Evolutionary conservation across 306 rosid genomes (phyloP), one percentile per base, ranked within the genome.

Genomic region (Chamaecrista fasciculata): DNA sequence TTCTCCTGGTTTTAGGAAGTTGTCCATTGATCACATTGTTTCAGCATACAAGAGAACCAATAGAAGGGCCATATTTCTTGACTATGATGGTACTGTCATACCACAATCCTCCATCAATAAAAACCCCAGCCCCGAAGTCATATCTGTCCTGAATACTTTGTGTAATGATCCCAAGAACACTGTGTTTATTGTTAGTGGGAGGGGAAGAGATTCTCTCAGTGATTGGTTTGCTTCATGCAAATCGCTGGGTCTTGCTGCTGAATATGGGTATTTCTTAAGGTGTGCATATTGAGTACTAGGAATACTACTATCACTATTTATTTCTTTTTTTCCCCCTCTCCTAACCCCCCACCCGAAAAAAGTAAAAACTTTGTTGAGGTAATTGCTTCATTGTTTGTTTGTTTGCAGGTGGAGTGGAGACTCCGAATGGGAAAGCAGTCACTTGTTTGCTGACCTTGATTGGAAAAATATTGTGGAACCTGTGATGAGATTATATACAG

Each of bases 71-170:
- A 90, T 92, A 51, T 81, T 92, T 75, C 81, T 92, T 58, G 96
- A 90, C 74, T 92, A 90, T 77, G 96, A 92, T 63, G 93, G 98
- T n/a, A 92, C 98, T 19, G 75, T 89, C n/a, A 81, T 89, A 47
- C 82, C 96, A n/a, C 84, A 84, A 44, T 66, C 69, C 64, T 92
- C 92, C 51, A 79, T 84, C 23, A 82, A 74, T 55, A 86, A 92
- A 76, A 12, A 72, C 24, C 98, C 98, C 59, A 82, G 88, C 76
- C 78, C 79, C 1, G 82, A 81, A 70, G 86, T 92, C 60, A 76
- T 83, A 48, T 83, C 96, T 24, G 72, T 86, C 59, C 69, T 92
- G 24, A 82, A 89, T 68, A 61, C 80, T 44, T 82, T 92, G 20
- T 89, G 95, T 75, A 84, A 71, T 11, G 98, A 92, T 83, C 75